Evolutionary conservation across 2,329 filamentous ascomycete species (phyloP).

Genomic region (Rasamsonia emersonii): DNA sequence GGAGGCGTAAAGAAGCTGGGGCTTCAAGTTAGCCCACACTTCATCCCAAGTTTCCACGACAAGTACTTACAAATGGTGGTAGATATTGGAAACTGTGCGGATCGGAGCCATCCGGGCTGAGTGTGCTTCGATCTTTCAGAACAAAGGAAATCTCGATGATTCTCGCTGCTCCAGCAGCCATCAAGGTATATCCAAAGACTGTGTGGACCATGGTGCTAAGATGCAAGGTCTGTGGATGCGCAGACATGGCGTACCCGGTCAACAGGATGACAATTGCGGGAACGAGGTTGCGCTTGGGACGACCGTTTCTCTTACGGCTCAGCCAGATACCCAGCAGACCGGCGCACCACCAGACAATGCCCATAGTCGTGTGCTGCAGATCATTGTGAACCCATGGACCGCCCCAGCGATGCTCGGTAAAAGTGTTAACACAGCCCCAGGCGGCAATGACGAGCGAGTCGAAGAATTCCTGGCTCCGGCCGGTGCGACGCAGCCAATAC

Average conservation of each 20-base stretch:
- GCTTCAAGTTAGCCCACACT: constrained; percentile 16
- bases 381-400: constrained; percentile 83
- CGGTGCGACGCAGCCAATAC: constrained; percentile 70
- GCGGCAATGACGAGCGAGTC: constrained; percentile 83
- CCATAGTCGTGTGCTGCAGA: constrained; percentile 98
- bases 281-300: constrained; percentile 85
- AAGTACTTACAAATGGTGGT: constrained; percentile 56
- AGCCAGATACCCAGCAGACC: constrained; percentile 89
- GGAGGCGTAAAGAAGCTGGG: constrained; percentile 75
- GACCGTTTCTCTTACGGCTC: constrained; percentile 70
- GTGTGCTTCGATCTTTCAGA: constrained; percentile 59
- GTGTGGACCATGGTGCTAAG: constrained; percentile 81
- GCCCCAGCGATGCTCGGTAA: constrained; percentile 95
- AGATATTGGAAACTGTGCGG: constrained; percentile 66
- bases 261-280: constrained; percentile 84
- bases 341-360: constrained; percentile 96
- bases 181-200: constrained; percentile 89
- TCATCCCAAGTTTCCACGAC: not conserved
- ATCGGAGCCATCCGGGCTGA: constrained; percentile 60
- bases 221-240: constrained; percentile 74
- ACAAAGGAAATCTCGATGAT: constrained; percentile 91
- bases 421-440: constrained; percentile 97
- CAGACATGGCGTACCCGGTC: constrained; percentile 93
- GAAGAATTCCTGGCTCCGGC: constrained; percentile 92
- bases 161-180: constrained; percentile 74